Evolutionary conservation across 768 basidiomycete genomes (phyloP).

Genomic region (Hortiboletus campestris): DNA sequence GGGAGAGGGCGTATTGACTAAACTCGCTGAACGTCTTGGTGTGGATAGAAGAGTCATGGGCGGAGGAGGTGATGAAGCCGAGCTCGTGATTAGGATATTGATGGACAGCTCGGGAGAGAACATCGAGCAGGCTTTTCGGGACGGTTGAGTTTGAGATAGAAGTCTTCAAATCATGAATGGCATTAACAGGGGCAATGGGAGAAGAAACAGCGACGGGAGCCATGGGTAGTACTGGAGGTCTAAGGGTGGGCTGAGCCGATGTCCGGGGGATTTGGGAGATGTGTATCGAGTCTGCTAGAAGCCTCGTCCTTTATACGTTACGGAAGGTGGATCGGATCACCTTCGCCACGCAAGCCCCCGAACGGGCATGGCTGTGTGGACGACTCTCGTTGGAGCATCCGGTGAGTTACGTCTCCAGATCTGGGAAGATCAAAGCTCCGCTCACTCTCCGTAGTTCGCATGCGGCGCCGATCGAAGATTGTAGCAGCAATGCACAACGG

Average conservation of each 20-base stretch:
- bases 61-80: conserved; percentile 27
- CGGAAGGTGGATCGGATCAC: not conserved
- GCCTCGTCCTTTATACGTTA: conserved; percentile 22
- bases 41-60: conserved; percentile 29
- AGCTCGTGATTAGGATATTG: conserved; percentile 27
- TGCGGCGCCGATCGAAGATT: conserved; percentile 11
- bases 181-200: conserved; percentile 3
- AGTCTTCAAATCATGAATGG: conserved; percentile 12
- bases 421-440: not conserved
- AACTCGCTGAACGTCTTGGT: conserved; percentile 26
- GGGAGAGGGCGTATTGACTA: conserved; percentile 11
- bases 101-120: conserved; percentile 20
- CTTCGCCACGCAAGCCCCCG: not conserved
- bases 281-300: not conserved
- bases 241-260: not conserved
- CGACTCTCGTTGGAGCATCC: not conserved
- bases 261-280: conserved; percentile 7
- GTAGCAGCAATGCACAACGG: not conserved
- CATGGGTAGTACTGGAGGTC: conserved; percentile 5
- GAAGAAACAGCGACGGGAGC: conserved; percentile 15
- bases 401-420: conserved; percentile 2
- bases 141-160: conserved; percentile 8
- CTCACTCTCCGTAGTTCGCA: conserved; percentile 1
- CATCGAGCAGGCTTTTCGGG: conserved; percentile 21
- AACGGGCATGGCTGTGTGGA: not conserved